phyloP scores from a whole-genome alignment of 75 land plant species.

The Selaginella moellendorffii region DNA sequence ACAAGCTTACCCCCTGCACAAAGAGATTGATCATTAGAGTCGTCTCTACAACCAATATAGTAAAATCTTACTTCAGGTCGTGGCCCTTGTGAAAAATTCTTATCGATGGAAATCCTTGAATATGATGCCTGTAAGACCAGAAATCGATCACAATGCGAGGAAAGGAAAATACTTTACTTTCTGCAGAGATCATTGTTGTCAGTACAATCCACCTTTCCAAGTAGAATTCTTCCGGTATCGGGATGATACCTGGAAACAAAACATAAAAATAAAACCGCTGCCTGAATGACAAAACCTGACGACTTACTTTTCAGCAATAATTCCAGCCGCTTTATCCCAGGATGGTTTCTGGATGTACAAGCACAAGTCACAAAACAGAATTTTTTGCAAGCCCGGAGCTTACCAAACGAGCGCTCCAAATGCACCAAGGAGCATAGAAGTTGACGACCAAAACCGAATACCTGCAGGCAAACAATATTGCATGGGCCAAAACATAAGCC shows the following conservation, averaged over 20 bases:
- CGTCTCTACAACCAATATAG: too few relatives aligned
- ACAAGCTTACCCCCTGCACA: slow-evolving; percentile 7
- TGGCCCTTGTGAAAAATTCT: slow-evolving; percentile 92
- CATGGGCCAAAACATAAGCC: slow-evolving; percentile 1
- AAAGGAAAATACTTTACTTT: slow-evolving; percentile 27
- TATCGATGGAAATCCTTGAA: slow-evolving; percentile 97
- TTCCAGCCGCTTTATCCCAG: slow-evolving; percentile 95
- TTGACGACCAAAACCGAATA: slow-evolving; percentile 75
- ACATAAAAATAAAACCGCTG: slow-evolving; percentile 4
- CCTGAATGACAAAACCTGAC: too few relatives aligned
- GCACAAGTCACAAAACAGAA: neutral
- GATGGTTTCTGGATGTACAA: slow-evolving; percentile 77
- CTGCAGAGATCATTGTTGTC: slow-evolving; percentile 52
- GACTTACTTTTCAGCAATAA: slow-evolving; percentile 55
- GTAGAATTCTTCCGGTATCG: slow-evolving; percentile 66
- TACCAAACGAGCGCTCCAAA: slow-evolving; percentile 85
- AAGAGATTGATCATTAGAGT: neutral
- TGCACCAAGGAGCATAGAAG: slow-evolving; percentile 98
- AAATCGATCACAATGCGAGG: neutral
- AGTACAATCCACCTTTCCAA: slow-evolving; percentile 95
- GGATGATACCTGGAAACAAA: slow-evolving; percentile 58
- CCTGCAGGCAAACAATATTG: slow-evolving; percentile 32
- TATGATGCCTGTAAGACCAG: slow-evolving; percentile 62
- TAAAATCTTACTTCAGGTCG: slow-evolving; percentile 84
- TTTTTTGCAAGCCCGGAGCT: too few relatives aligned